Conservation (phyloP, 495 filamentous ascomycete species). For the Neohortaea acidophila region DNA sequence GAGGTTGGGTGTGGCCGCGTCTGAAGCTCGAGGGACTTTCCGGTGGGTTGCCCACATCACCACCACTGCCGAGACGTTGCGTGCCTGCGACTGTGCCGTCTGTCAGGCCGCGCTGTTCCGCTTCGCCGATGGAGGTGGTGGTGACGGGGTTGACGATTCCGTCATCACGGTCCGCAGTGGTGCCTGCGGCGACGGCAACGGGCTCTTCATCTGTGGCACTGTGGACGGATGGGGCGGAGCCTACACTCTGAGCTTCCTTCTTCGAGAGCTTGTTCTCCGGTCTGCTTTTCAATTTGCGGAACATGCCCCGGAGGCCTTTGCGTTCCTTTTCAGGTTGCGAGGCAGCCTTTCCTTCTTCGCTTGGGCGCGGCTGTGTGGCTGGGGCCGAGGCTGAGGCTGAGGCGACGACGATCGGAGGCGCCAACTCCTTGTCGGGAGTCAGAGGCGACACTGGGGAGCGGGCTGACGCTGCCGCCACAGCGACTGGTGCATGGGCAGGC, state of each 20-base stretch:
- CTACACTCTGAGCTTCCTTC: neutral
- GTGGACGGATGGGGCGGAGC: neutral
- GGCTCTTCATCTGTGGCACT: neutral
- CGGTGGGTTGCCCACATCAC: neutral
- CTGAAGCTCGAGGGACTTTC: conserved; percentile 10
- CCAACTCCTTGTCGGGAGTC: neutral
- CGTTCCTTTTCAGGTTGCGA: conserved; percentile 3
- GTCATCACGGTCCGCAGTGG: neutral
- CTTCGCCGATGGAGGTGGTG: neutral
- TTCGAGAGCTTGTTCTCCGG: conserved; percentile 2
- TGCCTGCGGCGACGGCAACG: neutral
- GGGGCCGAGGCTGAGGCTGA: neutral
- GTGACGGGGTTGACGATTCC: neutral
- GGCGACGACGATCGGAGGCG: neutral
- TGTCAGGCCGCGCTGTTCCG: neutral
- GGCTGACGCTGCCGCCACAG: neutral
- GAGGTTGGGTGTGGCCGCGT: neutral
- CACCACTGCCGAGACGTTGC: neutral
- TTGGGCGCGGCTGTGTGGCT: no score
- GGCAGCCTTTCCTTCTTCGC: neutral
- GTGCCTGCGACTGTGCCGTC: neutral
- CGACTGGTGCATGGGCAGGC: neutral
- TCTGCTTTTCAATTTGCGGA: conserved; percentile 8
- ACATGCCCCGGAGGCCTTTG: conserved; percentile 15
- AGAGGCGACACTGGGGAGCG: no score